Evolutionary conservation across 1,284 basidiomycete genomes (phyloP).

Genomic region (Marasmius tenuissimus): DNA sequence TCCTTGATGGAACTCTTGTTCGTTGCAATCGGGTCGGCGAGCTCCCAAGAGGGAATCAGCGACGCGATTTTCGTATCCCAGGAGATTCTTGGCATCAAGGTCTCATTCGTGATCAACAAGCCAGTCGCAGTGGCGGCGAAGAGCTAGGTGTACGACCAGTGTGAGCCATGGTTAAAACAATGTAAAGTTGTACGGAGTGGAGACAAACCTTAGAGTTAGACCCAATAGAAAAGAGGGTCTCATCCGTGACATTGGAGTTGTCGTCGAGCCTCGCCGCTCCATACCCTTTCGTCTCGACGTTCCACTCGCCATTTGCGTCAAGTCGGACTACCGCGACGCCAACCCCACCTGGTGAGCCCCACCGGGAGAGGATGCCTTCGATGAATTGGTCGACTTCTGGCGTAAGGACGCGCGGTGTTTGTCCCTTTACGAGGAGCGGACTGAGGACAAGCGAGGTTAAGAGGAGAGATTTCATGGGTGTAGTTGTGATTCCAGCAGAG

Average conservation of each 20-base stretch:
- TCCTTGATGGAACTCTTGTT: conserved; percentile 28
- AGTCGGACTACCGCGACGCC: conserved; percentile 18
- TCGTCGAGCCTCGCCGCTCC: conserved; percentile 16
- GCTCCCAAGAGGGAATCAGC: conserved; percentile 34
- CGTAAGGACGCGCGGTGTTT: not conserved
- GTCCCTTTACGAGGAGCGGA: not conserved
- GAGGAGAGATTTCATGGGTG: not conserved
- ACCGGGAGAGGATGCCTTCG: conserved; percentile 14
- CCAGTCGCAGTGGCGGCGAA: conserved; percentile 1
- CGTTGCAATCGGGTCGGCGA: conserved; percentile 27
- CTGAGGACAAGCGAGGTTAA: not conserved
- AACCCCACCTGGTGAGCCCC: conserved; percentile 20
- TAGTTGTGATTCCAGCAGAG: not conserved
- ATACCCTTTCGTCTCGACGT: conserved; percentile 22
- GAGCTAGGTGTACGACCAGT: not conserved
- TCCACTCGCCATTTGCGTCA: conserved; percentile 14
- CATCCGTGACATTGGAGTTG: conserved; percentile 6
- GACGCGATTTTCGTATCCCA: conserved; percentile 34
- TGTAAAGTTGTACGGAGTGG: not conserved
- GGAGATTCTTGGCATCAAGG: conserved; percentile 28
- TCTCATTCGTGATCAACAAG: conserved; percentile 33
- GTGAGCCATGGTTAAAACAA: not conserved
- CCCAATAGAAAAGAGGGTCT: conserved; percentile 11
- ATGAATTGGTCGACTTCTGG: conserved; percentile 14
- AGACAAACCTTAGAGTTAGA: conserved; percentile 14